Evolutionary conservation across 1,284 basidiomycete genomes (phyloP), one percentile per base, ranked within the genome.

Genomic region (Ganoderma meredithae): DNA sequence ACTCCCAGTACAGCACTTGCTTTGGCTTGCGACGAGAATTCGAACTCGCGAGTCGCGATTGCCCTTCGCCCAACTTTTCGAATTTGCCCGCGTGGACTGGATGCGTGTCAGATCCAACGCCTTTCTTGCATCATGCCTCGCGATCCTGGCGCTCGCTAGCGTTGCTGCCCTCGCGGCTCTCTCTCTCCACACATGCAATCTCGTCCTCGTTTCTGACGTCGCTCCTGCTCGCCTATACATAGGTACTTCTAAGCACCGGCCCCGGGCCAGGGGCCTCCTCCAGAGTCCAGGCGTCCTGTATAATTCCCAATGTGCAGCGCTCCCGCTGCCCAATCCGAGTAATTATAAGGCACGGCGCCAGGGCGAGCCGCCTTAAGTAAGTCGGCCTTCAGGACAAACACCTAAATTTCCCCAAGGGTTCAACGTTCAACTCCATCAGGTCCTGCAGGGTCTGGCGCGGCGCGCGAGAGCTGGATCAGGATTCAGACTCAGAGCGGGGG

Each of bases 41-140:
- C 13, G 15, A 33, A 33, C 25, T 36, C 36, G 36, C 36, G 36
- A 36, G n/a, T n/a, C n/a, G n/a, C n/a, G n/a, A n/a, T 36, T 8
- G 33, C 33, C 4, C 33, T 27, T 44, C 43, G 43, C 43, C 15
- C 19, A 43, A 17, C 41, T 8, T 3, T 27, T n/a, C n/a, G n/a
- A 25, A 13, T 55, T 25, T 22, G 47, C 47, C 47, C 25, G 22
- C 47, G 25, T 31, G 27, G 27, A 1, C 27, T 43, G 44, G 13
- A 55, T 55, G 15, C 52, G 52, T 55, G 52, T 27, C 52, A 55
- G 27, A 17, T n/a, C n/a, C n/a, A n/a, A 27, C 52, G 52, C 55
- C 55, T 58, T 58, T 12, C 55, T 58, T 39, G 55, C 55, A 58
- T n/a, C 55, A 58, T 58, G 55, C 39, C 33, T 39, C 55, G 55